Conservation (phyloP, 2,329 filamentous ascomycete species). For the Lachnellula subtilissima region DNA sequence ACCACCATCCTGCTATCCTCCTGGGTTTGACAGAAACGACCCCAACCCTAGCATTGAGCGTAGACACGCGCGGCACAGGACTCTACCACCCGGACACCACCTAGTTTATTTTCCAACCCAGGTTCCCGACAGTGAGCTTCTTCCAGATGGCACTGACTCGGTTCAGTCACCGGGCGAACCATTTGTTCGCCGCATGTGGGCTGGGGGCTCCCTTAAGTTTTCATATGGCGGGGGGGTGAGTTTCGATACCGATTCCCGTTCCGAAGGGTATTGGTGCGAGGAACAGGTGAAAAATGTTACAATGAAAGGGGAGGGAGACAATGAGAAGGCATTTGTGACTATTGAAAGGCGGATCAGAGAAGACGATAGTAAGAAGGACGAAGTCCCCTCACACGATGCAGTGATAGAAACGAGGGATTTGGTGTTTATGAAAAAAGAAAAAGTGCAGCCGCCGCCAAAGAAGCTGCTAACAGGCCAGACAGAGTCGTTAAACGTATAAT, state of each 20-base stretch:
- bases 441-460: constrained; percentile 10
- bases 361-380: constrained; percentile 20
- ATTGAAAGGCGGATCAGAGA: constrained; percentile 26
- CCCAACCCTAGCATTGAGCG: neutral
- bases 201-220: constrained; percentile 68
- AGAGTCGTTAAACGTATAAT: constrained; percentile 25
- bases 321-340: constrained; percentile 30
- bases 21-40: constrained; percentile 19
- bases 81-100: constrained; percentile 64
- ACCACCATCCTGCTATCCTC: constrained; percentile 31
- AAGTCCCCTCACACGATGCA: constrained; percentile 12
- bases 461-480: constrained; percentile 10
- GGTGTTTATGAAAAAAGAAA: constrained; percentile 55
- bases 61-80: neutral
- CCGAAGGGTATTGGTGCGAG: constrained; percentile 29
- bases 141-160: constrained; percentile 79
- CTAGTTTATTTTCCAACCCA: constrained; percentile 81
- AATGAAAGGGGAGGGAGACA: constrained; percentile 21
- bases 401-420: constrained; percentile 57
- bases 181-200: constrained; percentile 81
- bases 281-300: constrained; percentile 44
- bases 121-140: constrained; percentile 55
- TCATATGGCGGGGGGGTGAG: too few species aligned
- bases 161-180: constrained; percentile 69
- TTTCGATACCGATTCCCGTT: constrained; percentile 18